Percentiles rank a stretch among this genome's conserved stretches.
phyloP scores from a whole-genome alignment of 148 eudicot species.

The Dianthus caryophyllus region DNA sequence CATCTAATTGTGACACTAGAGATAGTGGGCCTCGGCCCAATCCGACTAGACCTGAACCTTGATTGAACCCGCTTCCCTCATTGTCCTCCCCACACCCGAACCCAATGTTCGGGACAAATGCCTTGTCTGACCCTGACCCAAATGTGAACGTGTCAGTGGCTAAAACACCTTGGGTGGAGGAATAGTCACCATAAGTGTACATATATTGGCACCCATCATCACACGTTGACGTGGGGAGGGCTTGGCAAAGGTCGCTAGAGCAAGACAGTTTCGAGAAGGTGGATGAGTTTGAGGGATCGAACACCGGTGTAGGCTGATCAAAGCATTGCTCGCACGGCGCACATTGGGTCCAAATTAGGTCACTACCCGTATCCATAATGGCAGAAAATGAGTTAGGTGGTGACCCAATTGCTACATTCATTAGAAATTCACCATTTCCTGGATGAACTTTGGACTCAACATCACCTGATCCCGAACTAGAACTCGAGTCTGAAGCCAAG shows the following conservation, averaged over 20 bases:
- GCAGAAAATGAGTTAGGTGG: slow-evolving; percentile 49
- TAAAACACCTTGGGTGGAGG: slow-evolving; percentile 61
- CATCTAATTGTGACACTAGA: slow-evolving; percentile 59
- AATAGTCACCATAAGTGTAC: slow-evolving; percentile 74
- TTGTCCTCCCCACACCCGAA: slow-evolving; percentile 89
- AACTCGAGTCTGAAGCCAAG: slow-evolving; percentile 24
- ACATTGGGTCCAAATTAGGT: slow-evolving; percentile 84
- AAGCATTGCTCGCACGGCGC: slow-evolving; percentile 68
- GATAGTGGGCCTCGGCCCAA: slow-evolving; percentile 84
- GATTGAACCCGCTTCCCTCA: slow-evolving; percentile 64
- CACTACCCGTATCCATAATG: slow-evolving; percentile 85
- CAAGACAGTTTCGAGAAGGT: slow-evolving; percentile 54
- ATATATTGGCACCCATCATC: slow-evolving; percentile 50
- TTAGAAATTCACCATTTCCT: slow-evolving; percentile 72
- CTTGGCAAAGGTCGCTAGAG: slow-evolving; percentile 44
- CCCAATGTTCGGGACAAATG: slow-evolving; percentile 44
- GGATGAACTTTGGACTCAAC: slow-evolving; percentile 48
- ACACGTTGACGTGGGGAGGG: slow-evolving; percentile 48
- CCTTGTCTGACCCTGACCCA: slow-evolving; percentile 29
- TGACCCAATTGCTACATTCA: slow-evolving; percentile 61
- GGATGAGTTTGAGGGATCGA: slow-evolving; percentile 59
- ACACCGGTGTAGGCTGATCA: slow-evolving; percentile 57
- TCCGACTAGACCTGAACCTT: slow-evolving; percentile 73
- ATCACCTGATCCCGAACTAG: slow-evolving; percentile 23
- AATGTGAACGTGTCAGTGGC: slow-evolving; percentile 71